A percentile compares a stretch with the other conserved stretches of the same genome.
These are phyloP conservation scores for Hansenula lynferdii DNA, from an alignment of 1,139 yeast genomes.

Conservation along the genomic window DNA sequence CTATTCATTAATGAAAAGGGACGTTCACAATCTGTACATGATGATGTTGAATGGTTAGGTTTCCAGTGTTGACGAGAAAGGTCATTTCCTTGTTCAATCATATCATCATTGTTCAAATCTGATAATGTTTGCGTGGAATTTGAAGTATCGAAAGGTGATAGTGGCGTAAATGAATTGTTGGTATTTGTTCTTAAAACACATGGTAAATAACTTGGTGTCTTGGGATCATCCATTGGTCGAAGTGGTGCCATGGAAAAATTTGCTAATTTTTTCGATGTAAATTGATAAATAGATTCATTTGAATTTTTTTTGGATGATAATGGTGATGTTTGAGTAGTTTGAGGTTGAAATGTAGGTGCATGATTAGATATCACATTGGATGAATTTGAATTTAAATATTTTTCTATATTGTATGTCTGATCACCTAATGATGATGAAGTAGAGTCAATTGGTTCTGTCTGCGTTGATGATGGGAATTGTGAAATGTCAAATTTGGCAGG, in stretches of 20 bases:
- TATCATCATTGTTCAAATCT: not conserved
- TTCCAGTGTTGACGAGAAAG: conserved; percentile 65
- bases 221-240: conserved; percentile 19
- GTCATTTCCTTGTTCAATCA: not conserved
- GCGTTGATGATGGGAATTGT: conserved; percentile 4
- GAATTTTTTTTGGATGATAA: conserved; percentile 18
- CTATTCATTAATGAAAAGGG: conserved; percentile 71
- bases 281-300: conserved; percentile 13
- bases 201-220: conserved; percentile 21
- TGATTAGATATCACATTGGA: too few relatives aligned
- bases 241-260: conserved; percentile 18
- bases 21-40: conserved; percentile 62
- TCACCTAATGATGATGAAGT: conserved; percentile 12
- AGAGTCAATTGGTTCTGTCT: not conserved
- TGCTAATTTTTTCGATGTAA: conserved; percentile 12
- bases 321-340: too few relatives aligned
- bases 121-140: not conserved
- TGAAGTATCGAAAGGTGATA: not conserved
- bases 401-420: conserved; percentile 6
- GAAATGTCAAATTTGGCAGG: conserved; percentile 22
- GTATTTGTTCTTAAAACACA: conserved; percentile 20
- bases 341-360: too few relatives aligned
- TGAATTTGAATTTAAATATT: too few relatives aligned
- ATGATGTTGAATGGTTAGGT: conserved; percentile 59
- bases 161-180: conserved; percentile 1